Evolutionary conservation across 2,329 filamentous ascomycete species (phyloP).

Genomic region (Calonectria crousiana): DNA sequence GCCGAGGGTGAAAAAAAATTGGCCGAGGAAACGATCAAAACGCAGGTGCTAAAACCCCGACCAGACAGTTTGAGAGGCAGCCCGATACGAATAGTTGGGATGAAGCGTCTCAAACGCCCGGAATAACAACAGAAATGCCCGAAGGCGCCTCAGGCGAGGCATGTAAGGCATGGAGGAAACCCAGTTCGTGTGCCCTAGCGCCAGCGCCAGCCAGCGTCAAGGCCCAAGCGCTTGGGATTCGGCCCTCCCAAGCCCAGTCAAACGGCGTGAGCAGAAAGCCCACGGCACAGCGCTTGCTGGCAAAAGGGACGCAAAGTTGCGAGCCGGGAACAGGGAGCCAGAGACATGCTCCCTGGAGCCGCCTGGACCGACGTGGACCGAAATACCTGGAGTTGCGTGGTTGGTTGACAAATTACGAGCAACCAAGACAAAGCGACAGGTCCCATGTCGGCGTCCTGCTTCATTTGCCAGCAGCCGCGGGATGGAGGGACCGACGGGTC

Average conservation of each 20-base stretch:
- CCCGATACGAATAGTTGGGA: constrained; percentile 3
- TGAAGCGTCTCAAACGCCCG: constrained; percentile 9
- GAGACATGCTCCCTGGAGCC: constrained; percentile 9
- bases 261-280: constrained; percentile 26
- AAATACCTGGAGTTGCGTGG: constrained; percentile 12
- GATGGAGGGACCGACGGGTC: constrained; percentile 32
- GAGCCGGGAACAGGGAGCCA: constrained; percentile 27
- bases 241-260: constrained; percentile 35
- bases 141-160: neutral
- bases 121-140: neutral
- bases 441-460: constrained; percentile 37
- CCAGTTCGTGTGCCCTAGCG: constrained; percentile 3
- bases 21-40: neutral
- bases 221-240: constrained; percentile 23
- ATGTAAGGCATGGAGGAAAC: neutral
- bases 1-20: neutral
- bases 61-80: neutral
- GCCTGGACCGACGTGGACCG: constrained; percentile 19
- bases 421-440: constrained; percentile 34
- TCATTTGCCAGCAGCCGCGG: constrained; percentile 42
- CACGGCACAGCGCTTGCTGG: constrained; percentile 40
- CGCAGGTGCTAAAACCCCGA: neutral
- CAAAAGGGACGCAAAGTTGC: constrained; percentile 20
- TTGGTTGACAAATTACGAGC: constrained; percentile 29
- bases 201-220: constrained; percentile 8